These are phyloP conservation scores for Zygosaccharomyces bisporus DNA, from an alignment of 805 yeast genomes.

Conservation along the genomic window DNA sequence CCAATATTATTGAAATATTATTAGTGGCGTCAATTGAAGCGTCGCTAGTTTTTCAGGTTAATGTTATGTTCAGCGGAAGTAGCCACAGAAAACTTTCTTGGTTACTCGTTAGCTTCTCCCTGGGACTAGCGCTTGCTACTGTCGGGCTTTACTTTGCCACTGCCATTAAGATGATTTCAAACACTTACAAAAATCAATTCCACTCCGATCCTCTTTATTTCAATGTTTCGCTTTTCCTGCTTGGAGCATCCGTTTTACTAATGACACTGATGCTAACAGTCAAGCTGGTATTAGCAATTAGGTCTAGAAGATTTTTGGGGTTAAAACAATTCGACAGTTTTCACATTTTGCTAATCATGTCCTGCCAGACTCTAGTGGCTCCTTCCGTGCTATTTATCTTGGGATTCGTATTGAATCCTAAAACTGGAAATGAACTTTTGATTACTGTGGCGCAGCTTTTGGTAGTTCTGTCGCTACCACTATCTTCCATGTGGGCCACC, in stretches of 20 bases:
- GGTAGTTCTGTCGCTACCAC: slow-evolving; percentile 69
- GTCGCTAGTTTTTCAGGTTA: slow-evolving; percentile 69
- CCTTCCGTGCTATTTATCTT: slow-evolving; percentile 69
- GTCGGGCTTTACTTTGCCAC: slow-evolving; percentile 56
- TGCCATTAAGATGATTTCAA: slow-evolving; percentile 43
- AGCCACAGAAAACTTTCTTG: slow-evolving; percentile 43
- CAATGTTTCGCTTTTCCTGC: slow-evolving; percentile 56
- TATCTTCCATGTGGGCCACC: slow-evolving; percentile 87
- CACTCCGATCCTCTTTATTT: slow-evolving; percentile 39
- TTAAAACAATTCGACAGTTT: slow-evolving; percentile 76
- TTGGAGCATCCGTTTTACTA: slow-evolving; percentile 63
- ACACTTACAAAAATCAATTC: slow-evolving; percentile 29
- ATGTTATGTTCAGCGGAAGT: slow-evolving; percentile 62
- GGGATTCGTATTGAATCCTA: slow-evolving; percentile 42
- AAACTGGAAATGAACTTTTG: slow-evolving; percentile 38
- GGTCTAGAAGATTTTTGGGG: slow-evolving; percentile 72
- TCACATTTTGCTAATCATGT: slow-evolving; percentile 77
- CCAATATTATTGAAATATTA: slow-evolving; percentile 57
- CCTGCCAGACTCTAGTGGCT: slow-evolving; percentile 72
- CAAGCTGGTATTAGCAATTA: slow-evolving; percentile 68
- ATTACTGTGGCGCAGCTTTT: slow-evolving; percentile 55
- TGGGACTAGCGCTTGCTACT: slow-evolving; percentile 49
- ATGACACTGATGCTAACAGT: slow-evolving; percentile 55
- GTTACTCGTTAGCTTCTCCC: slow-evolving; percentile 39
- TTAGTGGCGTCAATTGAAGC: slow-evolving; percentile 58